Base-by-base conservation (phyloP, 805 yeast species). In the Starmerella gropengiesseri region DNA sequence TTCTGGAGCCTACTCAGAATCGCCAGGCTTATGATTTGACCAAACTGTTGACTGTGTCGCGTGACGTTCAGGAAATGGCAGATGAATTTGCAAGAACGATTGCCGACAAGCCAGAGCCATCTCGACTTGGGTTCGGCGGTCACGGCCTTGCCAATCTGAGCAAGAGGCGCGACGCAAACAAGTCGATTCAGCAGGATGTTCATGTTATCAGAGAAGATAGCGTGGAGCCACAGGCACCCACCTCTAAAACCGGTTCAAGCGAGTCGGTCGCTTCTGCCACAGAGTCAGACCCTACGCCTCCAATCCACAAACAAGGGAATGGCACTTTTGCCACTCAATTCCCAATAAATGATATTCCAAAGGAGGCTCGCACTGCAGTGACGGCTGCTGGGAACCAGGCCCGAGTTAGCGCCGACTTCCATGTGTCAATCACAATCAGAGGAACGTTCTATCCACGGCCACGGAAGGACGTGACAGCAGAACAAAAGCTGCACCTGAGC, bases 71-170 rank as follows among this genome's bases (percentile, higher is more conserved):
- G 63, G 62, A 2, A 67, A 70, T 21, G 63, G 81, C 32, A 58
- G 56, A 27, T 58, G 58, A 12, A 66, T 86, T 57, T 23, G 76
- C 81, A 0, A 60, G 65, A 4, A 54, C 38, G 16, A 21, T 25
- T 5, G 30, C 31, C 2, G 18, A 22, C n/a, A 61, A 30, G 85
- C 82, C 58, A 62, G 73, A 44, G 67, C 62, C 67, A 83, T 47
- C 75, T 77, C 48, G 57, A 65, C 2, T 95, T 94, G 98, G 98
- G 0, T 91, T 86, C 64, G 94, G 95, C 3, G 98, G 98, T 17
- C 79, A 81, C 51, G 97, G 97, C 1, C 67, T 87, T 40, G 89
- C 79, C 33, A 80, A 79, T 48, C 63, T 87, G 31, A 87, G 83
- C 46, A 74, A 32, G 67, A 67, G 37, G 66, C 70, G 35, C 64